A percentile compares a stretch with the other conserved stretches of the same genome.
Evolutionary conservation across 2,329 filamentous ascomycete species (phyloP).

Genomic region (Hymenoscyphus albidus): DNA sequence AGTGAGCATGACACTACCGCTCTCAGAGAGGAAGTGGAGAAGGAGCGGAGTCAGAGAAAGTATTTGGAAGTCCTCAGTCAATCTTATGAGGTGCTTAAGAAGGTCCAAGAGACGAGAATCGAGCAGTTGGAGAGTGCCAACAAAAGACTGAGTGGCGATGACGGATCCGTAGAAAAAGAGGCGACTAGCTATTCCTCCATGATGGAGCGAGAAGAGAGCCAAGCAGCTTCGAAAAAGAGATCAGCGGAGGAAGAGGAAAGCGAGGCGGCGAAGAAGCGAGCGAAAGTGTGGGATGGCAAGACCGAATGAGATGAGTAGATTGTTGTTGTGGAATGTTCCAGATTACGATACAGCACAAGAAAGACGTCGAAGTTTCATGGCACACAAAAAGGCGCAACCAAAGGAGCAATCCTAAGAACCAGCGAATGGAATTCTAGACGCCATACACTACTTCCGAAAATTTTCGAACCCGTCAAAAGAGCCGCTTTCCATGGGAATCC

Average conservation of each 20-base stretch:
- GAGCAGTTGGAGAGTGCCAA: conserved; percentile 1
- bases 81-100: conserved; percentile 1
- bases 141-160: background rate
- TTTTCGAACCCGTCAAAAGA: background rate
- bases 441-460: background rate
- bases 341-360: background rate
- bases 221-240: background rate
- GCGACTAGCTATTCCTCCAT: background rate
- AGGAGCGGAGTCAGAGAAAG: conserved; percentile 1
- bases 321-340: background rate
- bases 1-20: background rate
- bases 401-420: background rate
- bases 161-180: background rate
- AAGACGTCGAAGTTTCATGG: background rate
- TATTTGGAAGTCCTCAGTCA: conserved; percentile 4
- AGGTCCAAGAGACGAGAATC: conserved; percentile 1
- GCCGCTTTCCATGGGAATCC: background rate
- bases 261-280: background rate
- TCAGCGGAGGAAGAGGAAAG: background rate
- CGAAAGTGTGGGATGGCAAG: background rate
- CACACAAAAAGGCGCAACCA: background rate
- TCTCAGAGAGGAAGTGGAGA: background rate
- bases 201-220: conserved; percentile 2
- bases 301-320: background rate
- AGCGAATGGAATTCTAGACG: background rate